These are phyloP conservation scores for Xenosphaeropsis pyriputrescens DNA, from an alignment of 2,329 filamentous ascomycete genomes.

Conservation along the genomic window DNA sequence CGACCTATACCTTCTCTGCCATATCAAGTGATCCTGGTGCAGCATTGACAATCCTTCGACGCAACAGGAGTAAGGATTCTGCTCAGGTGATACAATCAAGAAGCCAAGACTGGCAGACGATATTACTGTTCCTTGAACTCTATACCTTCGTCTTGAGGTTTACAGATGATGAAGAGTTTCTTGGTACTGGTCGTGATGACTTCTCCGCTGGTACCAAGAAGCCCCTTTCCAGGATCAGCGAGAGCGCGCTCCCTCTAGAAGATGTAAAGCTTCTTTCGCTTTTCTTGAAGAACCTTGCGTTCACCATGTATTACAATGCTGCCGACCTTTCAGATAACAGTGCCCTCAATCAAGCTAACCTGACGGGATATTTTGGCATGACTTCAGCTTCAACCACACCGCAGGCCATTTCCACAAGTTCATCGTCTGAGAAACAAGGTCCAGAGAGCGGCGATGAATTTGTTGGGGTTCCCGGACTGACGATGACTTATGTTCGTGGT, in stretches of 20 bases:
- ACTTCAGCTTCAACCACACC: conserved; percentile 3
- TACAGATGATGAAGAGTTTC: conserved; percentile 94
- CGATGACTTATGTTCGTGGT: conserved; percentile 64
- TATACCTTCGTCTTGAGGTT: conserved; percentile 87
- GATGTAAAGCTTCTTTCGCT: conserved; percentile 63
- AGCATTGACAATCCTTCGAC: conserved; percentile 33
- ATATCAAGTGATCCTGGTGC: conserved; percentile 41
- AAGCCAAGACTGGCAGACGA: conserved; percentile 63
- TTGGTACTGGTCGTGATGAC: conserved; percentile 38
- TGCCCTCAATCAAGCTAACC: conserved; percentile 11
- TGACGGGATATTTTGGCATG: conserved; percentile 23
- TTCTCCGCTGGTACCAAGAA: conserved; percentile 20
- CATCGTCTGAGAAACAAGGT: conserved; percentile 1
- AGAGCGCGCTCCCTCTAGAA: conserved; percentile 52
- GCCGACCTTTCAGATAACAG: conserved; percentile 41
- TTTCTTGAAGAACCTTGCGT: conserved; percentile 84
- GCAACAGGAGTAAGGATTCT: conserved; percentile 1
- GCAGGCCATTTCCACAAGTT: not conserved
- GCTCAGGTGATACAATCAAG: conserved; percentile 3
- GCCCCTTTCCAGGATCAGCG: conserved; percentile 33
- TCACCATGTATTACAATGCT: conserved; percentile 75
- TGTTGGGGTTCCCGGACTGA: conserved; percentile 54
- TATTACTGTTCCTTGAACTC: conserved; percentile 82
- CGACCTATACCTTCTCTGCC: conserved; percentile 38
- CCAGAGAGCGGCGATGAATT: conserved; percentile 26